phyloP scores from a whole-genome alignment of 148 eudicot genomes.

The Fagopyrum homotropicum region DNA sequence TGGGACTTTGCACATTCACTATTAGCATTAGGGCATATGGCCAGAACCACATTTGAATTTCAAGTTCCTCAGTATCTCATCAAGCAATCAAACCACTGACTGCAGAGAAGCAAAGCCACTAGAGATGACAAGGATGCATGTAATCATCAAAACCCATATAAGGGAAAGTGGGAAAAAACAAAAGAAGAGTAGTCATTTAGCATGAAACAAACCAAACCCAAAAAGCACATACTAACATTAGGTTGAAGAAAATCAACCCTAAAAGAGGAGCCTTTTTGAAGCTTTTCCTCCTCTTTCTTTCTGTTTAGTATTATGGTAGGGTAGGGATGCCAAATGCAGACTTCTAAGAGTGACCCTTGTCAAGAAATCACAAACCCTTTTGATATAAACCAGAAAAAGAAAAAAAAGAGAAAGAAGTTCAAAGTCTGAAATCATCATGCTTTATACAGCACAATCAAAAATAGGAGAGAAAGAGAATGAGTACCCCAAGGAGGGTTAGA shows the following conservation, averaged over 20 bases:
- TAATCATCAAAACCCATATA: neutral
- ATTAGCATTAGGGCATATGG: neutral
- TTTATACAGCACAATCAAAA: neutral
- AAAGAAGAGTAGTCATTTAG: neutral
- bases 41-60: too few species aligned
- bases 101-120: neutral
- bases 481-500: constrained; percentile 98
- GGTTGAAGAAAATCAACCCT: constrained; percentile 1
- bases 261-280: constrained; percentile 10
- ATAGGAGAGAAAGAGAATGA: constrained; percentile 13
- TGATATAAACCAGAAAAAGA: neutral
- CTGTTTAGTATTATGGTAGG: neutral
- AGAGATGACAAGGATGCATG: neutral
- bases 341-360: neutral
- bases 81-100: neutral
- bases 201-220: neutral
- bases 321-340: neutral
- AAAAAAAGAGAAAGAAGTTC: neutral
- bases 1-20: neutral
- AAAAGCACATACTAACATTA: neutral
- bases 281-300: constrained; percentile 3
- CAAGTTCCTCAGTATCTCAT: neutral
- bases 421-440: neutral
- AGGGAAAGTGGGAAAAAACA: neutral
- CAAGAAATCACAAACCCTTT: neutral